A percentile compares a stretch with the other conserved stretches of the same genome.
Conservation (phyloP, 169 alveolate species). For the Cryptosporidium tyzzeri region DNA sequence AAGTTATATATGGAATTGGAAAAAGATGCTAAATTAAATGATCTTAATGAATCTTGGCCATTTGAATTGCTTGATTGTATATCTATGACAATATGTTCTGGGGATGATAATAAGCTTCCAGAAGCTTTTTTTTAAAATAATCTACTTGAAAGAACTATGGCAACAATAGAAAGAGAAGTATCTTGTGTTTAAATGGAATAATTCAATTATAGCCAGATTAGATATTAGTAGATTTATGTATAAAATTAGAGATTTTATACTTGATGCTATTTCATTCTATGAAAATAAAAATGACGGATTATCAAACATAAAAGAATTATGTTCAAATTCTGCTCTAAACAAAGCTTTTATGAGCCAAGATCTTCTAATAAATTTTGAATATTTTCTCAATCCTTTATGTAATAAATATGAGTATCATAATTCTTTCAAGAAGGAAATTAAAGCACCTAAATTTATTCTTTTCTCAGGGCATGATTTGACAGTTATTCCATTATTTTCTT, state of each 20-base stretch:
- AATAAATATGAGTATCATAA: neutral
- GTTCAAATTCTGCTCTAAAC: neutral
- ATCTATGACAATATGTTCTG: conserved; percentile 44
- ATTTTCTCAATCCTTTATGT: neutral
- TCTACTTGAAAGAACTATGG: conserved; percentile 36
- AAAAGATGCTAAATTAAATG: neutral
- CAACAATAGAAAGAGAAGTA: conserved; percentile 51
- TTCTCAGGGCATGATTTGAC: conserved; percentile 70
- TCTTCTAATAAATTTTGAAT: too few species aligned
- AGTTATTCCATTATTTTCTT: conserved; percentile 44
- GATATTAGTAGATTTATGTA: conserved; percentile 39
- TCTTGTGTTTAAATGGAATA: conserved; percentile 33
- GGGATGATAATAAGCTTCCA: conserved; percentile 19
- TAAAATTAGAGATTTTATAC: conserved; percentile 24
- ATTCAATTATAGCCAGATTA: conserved; percentile 1
- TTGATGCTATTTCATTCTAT: neutral
- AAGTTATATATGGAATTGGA: conserved; percentile 22
- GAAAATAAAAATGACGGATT: conserved; percentile 1
- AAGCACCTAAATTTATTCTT: conserved; percentile 55
- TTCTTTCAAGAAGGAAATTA: neutral
- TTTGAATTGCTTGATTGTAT: conserved; percentile 49
- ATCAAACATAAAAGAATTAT: neutral
- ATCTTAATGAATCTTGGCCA: conserved; percentile 16
- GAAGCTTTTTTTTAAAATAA: conserved; percentile 18
- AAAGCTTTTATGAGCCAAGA: neutral